These are phyloP conservation scores for Verticillium alfalfae DNA, from an alignment of 2,329 filamentous ascomycete genomes.

Conservation along the genomic window DNA sequence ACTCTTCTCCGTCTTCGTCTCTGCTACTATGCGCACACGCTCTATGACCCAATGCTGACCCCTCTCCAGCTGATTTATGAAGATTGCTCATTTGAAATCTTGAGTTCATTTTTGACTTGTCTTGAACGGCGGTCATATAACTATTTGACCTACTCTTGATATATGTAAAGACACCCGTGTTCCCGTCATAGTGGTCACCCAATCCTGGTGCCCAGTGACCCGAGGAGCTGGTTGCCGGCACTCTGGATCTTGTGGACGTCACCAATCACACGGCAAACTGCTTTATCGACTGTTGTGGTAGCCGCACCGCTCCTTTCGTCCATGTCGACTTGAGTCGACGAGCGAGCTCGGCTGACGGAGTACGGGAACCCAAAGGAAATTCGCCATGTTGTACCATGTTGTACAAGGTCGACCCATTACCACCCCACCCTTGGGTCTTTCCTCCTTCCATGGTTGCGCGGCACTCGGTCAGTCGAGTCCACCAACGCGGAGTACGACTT, in stretches of 20 bases:
- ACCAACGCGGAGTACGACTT: not conserved
- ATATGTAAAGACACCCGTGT: not conserved
- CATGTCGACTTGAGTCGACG: not conserved
- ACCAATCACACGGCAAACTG: not conserved
- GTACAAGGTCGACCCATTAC: not conserved
- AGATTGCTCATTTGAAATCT: too few species aligned
- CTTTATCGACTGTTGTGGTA: slow-evolving; percentile 1
- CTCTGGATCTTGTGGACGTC: not conserved
- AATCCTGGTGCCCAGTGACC: not conserved
- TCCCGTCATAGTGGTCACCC: not conserved
- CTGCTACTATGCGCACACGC: not conserved
- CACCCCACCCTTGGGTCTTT: not conserved
- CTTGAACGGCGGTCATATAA: not conserved
- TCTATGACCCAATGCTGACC: not conserved
- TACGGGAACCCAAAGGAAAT: not conserved
- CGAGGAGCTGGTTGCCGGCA: not conserved
- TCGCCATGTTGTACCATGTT: not conserved
- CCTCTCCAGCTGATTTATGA: too few species aligned
- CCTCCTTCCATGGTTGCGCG: not conserved
- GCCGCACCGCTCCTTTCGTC: not conserved
- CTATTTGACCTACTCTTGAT: not conserved
- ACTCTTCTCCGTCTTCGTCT: not conserved
- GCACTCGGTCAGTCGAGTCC: not conserved
- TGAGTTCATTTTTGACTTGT: too few species aligned
- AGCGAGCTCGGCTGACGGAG: not conserved